Evolutionary conservation across 805 yeast species (phyloP), one percentile per base, ranked within the genome.

Genomic region (Wickerhamiella cacticola): DNA sequence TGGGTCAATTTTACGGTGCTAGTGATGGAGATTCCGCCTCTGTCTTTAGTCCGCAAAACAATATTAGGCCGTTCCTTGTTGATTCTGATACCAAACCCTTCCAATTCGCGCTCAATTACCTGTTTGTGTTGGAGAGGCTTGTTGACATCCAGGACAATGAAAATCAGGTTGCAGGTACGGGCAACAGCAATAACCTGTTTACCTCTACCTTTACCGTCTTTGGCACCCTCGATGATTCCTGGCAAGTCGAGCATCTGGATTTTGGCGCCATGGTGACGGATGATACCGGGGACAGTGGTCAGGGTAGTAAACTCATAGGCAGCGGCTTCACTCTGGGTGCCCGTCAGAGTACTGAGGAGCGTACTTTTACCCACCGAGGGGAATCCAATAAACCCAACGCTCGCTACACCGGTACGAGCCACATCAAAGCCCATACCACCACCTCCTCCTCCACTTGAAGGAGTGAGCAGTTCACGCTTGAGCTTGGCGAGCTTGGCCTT

Each of bases 151-250:
- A 92, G 70, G 3, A 92, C 95, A 62, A 92, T 84, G 65, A 92
- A 92, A 45, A 92, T 75, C 59, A 92, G 70, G 63, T 92, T 88
- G 63, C 96, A 94, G 2, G 96, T 86, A 67, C 98, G 77, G n/a
- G 97, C 97, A 51, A 92, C 98, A 1, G 98, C 98, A 67, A 92
- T 92, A 48, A 92, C 98, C 68, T 92, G 98, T 61, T 94, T 77
- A 58, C 98, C 97, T 68, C 98, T 79, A 62, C 98, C 98, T 64
- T 87, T 87, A 60, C 97, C 97, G 62, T 86, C 95, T 50, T 92
- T 77, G n/a, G 97, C 97, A 53, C 97, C 97, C 63, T 85, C 86
- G 49, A 89, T 89, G 57, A 89, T 89, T 63, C 98, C 98, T 1
- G 98, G 98, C 46, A 89, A 68, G 73, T 89, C 98, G 36, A 89